Percentiles rank a stretch among this genome's conserved stretches.
phyloP scores from a whole-genome alignment of 2,329 filamentous ascomycete genomes.

The Tolypocladium cylindrosporum region DNA sequence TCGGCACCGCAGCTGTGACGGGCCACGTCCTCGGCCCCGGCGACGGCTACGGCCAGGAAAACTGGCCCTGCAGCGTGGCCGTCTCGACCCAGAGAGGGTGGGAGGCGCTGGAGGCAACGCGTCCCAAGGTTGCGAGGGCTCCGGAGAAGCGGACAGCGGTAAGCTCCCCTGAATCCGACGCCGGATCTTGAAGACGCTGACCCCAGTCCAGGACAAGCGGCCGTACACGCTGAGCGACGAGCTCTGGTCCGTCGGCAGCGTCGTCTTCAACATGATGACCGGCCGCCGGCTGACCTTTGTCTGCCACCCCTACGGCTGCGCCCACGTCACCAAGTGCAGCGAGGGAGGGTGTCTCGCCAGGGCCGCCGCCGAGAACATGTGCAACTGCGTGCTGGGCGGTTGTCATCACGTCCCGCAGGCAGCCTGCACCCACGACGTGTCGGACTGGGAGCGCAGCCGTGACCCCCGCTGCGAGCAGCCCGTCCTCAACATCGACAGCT shows the following conservation, averaged over 20 bases:
- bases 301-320: constrained; percentile 13
- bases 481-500: constrained; percentile 20
- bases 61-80: constrained; percentile 3
- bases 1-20: constrained; percentile 28
- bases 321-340: constrained; percentile 18
- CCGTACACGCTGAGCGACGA: constrained; percentile 27
- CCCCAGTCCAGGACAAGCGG: constrained; percentile 12
- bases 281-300: constrained; percentile 8
- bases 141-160: constrained; percentile 1
- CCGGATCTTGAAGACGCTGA: not conserved
- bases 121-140: constrained; percentile 3
- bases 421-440: constrained; percentile 5
- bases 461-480: constrained; percentile 10
- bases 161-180: not conserved
- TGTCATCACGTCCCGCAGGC: constrained; percentile 9
- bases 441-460: constrained; percentile 6
- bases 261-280: constrained; percentile 33
- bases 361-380: constrained; percentile 5
- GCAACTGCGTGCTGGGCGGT: constrained; percentile 12
- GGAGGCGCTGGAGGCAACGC: constrained; percentile 3
- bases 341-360: constrained; percentile 16
- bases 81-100: constrained; percentile 8
- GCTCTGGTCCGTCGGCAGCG: constrained; percentile 24
- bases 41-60: not conserved
- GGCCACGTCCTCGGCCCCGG: constrained; percentile 15